A percentile compares a stretch with the other conserved stretches of the same genome.
Evolutionary conservation across 805 yeast species (phyloP).

Genomic region (Starmerella lactis-condensi): DNA sequence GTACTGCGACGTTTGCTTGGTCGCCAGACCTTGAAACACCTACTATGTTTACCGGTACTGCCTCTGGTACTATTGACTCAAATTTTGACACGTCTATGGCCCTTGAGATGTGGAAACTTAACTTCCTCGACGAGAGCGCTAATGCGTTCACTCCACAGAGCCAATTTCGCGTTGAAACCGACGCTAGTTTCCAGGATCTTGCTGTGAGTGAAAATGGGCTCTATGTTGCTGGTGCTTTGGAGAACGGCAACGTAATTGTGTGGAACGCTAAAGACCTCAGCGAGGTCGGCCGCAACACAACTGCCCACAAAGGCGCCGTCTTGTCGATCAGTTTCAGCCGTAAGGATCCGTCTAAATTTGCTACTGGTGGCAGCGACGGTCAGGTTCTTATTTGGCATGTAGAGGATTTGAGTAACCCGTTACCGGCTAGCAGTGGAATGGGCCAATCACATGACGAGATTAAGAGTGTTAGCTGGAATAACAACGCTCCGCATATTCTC

Average conservation of each 20-base stretch:
- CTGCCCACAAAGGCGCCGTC: slow-evolving; percentile 36
- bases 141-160: slow-evolving; percentile 16
- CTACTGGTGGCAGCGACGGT: slow-evolving; percentile 76
- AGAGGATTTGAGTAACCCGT: slow-evolving; percentile 33
- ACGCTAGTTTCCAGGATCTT: slow-evolving; percentile 35
- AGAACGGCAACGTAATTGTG: slow-evolving; percentile 58
- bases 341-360: slow-evolving; percentile 49
- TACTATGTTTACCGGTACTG: slow-evolving; percentile 70
- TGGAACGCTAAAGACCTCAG: slow-evolving; percentile 37
- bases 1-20: slow-evolving; percentile 96
- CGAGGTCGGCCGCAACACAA: slow-evolving; percentile 23
- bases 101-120: slow-evolving; percentile 63
- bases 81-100: slow-evolving; percentile 61
- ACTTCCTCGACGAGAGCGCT: slow-evolving; percentile 22
- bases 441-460: slow-evolving; percentile 61
- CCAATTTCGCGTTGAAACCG: slow-evolving; percentile 13
- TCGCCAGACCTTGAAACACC: slow-evolving; percentile 54
- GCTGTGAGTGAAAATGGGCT: slow-evolving; percentile 12
- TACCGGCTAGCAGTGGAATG: slow-evolving; percentile 58
- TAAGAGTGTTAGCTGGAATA: slow-evolving; percentile 75
- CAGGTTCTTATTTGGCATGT: slow-evolving; percentile 86
- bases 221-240: slow-evolving; percentile 69
- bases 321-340: slow-evolving; percentile 63
- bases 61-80: slow-evolving; percentile 89
- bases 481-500: slow-evolving; percentile 61